These are phyloP conservation scores for Botryotinia convoluta DNA, from an alignment of 2,329 filamentous ascomycete species.

Conservation along the genomic window DNA sequence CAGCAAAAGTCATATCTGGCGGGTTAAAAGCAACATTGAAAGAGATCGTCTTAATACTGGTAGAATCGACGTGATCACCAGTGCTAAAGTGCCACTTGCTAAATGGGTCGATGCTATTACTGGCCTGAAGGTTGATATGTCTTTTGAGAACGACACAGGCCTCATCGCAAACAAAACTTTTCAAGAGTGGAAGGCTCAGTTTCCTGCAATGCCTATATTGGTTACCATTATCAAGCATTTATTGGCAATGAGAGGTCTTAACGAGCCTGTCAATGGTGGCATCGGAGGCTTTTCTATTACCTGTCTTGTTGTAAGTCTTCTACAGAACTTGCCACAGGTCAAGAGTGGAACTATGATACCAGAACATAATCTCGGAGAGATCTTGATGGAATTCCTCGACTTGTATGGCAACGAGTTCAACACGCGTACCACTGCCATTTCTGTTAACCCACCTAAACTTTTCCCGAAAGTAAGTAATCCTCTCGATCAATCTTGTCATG, in stretches of 20 bases:
- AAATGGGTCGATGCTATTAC: slow-evolving; percentile 83
- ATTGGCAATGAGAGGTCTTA: slow-evolving; percentile 81
- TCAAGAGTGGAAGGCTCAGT: slow-evolving; percentile 71
- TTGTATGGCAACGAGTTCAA: slow-evolving; percentile 85
- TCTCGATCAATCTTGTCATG: neutral
- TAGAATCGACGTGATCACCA: slow-evolving; percentile 65
- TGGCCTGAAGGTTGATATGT: slow-evolving; percentile 83
- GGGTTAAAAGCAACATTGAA: slow-evolving; percentile 60
- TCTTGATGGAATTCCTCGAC: slow-evolving; percentile 84
- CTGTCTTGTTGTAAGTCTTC: slow-evolving; percentile 85
- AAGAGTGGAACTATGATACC: slow-evolving; percentile 58
- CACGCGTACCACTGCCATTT: slow-evolving; percentile 66
- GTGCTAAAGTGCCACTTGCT: slow-evolving; percentile 84
- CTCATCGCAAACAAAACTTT: slow-evolving; percentile 80
- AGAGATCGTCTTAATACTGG: slow-evolving; percentile 55
- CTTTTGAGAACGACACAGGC: slow-evolving; percentile 88
- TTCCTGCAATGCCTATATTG: slow-evolving; percentile 80
- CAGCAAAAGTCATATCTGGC: slow-evolving; percentile 47
- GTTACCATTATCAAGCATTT: slow-evolving; percentile 92
- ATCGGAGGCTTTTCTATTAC: slow-evolving; percentile 93
- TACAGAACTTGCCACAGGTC: slow-evolving; percentile 74
- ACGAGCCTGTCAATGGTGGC: slow-evolving; percentile 87
- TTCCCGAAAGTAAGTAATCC: slow-evolving; percentile 65
- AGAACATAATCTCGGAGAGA: slow-evolving; percentile 70
- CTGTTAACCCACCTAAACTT: slow-evolving; percentile 70